A percentile compares a stretch with the other conserved stretches of the same genome.
phyloP scores from a whole-genome alignment of 2,329 filamentous ascomycete species.

The Aspergillus ochraceus region DNA sequence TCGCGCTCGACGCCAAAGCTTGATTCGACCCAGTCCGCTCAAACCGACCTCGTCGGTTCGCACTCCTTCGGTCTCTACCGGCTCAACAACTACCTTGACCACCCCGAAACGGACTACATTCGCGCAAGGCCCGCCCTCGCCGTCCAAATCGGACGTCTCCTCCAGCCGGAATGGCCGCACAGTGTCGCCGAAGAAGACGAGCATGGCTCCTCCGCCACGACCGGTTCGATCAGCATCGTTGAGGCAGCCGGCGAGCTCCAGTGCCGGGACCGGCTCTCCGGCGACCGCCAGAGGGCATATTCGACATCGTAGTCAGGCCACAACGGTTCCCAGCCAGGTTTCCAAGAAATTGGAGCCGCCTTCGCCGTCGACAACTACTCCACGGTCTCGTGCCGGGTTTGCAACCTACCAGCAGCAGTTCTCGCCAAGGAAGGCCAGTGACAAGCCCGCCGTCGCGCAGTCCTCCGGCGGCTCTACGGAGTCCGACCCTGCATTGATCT shows the following conservation, averaged over 20 bases:
- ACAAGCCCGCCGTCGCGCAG: conserved; percentile 22
- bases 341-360: conserved; percentile 19
- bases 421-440: conserved; percentile 38
- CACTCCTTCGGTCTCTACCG: conserved; percentile 15
- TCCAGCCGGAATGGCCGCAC: conserved; percentile 15
- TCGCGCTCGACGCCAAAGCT: conserved; percentile 29
- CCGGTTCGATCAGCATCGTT: conserved; percentile 38
- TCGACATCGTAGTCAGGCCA: conserved; percentile 38
- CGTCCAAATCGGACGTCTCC: conserved; percentile 14
- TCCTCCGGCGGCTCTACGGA: conserved; percentile 16
- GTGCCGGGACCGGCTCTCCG: conserved; percentile 7
- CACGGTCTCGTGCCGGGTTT: conserved; percentile 31
- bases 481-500: conserved; percentile 22
- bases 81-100: background rate
- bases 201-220: conserved; percentile 36
- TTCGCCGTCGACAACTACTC: conserved; percentile 17
- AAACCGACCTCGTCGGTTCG: conserved; percentile 18
- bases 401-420: conserved; percentile 40
- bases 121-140: conserved; percentile 21
- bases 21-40: conserved; percentile 28
- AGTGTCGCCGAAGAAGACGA: conserved; percentile 30
- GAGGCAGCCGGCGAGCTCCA: conserved; percentile 31
- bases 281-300: conserved; percentile 27
- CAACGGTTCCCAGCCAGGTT: conserved; percentile 14
- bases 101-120: conserved; percentile 21